phyloP scores from a whole-genome alignment of 2,329 filamentous ascomycete genomes.

The Fusarium sp. region DNA sequence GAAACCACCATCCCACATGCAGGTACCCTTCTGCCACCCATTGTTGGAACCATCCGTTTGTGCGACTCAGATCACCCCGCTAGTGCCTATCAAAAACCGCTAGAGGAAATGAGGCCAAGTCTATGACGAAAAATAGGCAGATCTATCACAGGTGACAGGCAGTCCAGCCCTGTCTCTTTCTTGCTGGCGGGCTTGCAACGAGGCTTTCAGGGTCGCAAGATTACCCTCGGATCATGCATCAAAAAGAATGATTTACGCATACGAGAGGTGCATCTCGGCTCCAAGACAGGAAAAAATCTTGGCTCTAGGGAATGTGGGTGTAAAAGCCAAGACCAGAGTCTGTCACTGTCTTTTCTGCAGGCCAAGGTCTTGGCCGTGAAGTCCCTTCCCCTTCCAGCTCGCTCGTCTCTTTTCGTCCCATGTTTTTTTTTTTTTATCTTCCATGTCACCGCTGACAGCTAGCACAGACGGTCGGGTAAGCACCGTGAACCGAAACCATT shows the following conservation, averaged over 20 bases:
- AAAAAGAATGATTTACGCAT: conserved; percentile 11
- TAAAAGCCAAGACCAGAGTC: neutral
- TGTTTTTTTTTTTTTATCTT: neutral
- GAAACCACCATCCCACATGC: neutral
- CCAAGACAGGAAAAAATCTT: conserved; percentile 5
- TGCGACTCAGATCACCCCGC: neutral
- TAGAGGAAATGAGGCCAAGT: conserved; percentile 3
- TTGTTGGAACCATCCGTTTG: neutral
- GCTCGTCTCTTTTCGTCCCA: neutral
- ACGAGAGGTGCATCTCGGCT: conserved; percentile 9
- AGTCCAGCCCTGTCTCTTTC: conserved; percentile 12
- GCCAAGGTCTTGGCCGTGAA: conserved; percentile 7
- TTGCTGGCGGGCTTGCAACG: conserved; percentile 21
- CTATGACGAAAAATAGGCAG: neutral
- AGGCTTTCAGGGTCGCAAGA: conserved; percentile 8
- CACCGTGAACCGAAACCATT: neutral
- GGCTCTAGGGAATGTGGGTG: neutral
- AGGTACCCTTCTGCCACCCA: neutral
- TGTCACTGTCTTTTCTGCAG: neutral
- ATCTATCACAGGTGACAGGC: neutral
- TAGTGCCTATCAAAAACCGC: neutral
- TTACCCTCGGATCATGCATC: conserved; percentile 10
- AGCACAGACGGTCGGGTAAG: neutral
- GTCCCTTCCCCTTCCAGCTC: neutral
- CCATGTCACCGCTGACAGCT: neutral